phyloP scores from a whole-genome alignment of 2,329 filamentous ascomycete species.

The Colletotrichum sp. region DNA sequence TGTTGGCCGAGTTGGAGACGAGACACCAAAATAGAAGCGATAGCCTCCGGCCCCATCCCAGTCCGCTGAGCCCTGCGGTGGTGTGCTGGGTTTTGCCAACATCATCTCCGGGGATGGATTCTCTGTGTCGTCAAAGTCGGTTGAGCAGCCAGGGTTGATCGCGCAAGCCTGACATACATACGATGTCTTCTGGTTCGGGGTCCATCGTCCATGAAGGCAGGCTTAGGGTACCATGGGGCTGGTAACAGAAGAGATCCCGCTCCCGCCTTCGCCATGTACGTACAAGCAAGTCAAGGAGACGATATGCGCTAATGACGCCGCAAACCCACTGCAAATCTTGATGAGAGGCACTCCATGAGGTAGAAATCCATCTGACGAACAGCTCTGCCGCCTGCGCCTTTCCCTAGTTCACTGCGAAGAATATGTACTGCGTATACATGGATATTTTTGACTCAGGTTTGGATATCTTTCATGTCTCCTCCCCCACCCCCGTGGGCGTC shows the following conservation, averaged over 20 bases:
- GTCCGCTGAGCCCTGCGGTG: not conserved
- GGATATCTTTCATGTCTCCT: not conserved
- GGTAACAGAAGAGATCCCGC: not conserved
- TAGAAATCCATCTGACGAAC: not conserved
- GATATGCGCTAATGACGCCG: not conserved
- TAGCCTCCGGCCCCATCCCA: conserved; percentile 1
- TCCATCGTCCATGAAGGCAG: not conserved
- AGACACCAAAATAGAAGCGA: conserved; percentile 17
- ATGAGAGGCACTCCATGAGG: not conserved
- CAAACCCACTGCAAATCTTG: not conserved
- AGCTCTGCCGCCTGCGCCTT: not conserved
- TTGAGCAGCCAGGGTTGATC: not conserved
- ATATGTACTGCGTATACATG: not conserved
- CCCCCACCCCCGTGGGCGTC: not conserved
- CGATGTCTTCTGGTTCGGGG: not conserved
- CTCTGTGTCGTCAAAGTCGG: not conserved
- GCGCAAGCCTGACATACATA: not conserved
- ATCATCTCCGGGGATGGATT: conserved; percentile 9
- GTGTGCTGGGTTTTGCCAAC: not conserved
- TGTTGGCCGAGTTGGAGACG: not conserved
- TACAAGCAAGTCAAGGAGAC: not conserved
- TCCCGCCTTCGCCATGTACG: not conserved
- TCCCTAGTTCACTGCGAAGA: not conserved
- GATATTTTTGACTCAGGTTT: not conserved
- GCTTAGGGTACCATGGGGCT: not conserved